Evolutionary conservation across 2,329 filamentous ascomycete species (phyloP), one percentile per base, ranked within the genome.

Genomic region (Claviceps fusiformis): DNA sequence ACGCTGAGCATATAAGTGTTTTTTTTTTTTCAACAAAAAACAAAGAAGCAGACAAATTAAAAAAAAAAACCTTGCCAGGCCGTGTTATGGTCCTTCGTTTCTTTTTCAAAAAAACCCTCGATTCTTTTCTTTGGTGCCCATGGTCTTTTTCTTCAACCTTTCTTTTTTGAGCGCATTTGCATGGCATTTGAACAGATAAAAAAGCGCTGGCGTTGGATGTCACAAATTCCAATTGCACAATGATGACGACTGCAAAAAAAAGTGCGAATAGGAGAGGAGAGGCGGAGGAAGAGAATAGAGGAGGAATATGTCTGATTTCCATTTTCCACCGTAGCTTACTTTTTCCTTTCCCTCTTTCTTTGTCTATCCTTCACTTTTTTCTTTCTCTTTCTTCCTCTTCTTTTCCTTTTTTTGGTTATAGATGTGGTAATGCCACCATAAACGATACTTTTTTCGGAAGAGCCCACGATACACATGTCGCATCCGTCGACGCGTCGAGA

Each of bases 81-180:
- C n/a, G n/a, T n/a, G n/a, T n/a, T n/a, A n/a, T n/a, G n/a, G n/a
- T n/a, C n/a, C n/a, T n/a, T n/a, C n/a, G n/a, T n/a, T n/a, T n/a
- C n/a, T n/a, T n/a, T n/a, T n/a, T n/a, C n/a, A n/a, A n/a, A n/a
- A n/a, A n/a, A n/a, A n/a, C n/a, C n/a, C n/a, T 41, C 45, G 27
- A 41, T 27, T 43, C 19, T 33, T 48, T 48, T n/a, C 33, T 8
- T 39, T 19, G 45, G 13, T 49, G 24, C 27, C 33, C n/a, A 47
- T 39, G 60, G 62, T 61, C 58, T 54, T 45, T 24, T 61, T 62
- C 61, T 59, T 55, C 63, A 62, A 63, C 59, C 64, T 55, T 58
- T 64, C 59, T n/a, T 63, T 54, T 60, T 64, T 61, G 58, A 68
- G 68, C 68, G 67, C 61, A 65, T 64, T 65, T 69, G 65, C 65